Evolutionary conservation across 1,284 basidiomycete species (phyloP).

Genomic region (Fomitopsis pinicola): DNA sequence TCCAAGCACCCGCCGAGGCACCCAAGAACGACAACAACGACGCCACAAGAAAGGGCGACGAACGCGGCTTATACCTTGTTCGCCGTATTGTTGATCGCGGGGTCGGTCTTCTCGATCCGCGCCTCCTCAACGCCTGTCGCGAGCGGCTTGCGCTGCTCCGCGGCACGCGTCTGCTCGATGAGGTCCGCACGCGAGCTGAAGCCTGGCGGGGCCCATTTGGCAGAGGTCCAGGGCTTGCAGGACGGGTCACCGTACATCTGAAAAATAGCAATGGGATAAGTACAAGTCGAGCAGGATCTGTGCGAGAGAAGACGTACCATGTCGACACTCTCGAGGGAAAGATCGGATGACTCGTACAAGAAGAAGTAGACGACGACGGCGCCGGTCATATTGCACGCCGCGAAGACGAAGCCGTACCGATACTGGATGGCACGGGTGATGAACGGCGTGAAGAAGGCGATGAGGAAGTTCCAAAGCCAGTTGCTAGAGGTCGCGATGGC

Average conservation of each 20-base stretch:
- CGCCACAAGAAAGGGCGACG: not conserved
- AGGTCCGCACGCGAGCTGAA: conserved; percentile 40
- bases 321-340: conserved; percentile 71
- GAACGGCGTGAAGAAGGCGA: conserved; percentile 75
- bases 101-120: conserved; percentile 16
- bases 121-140: conserved; percentile 11
- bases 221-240: conserved; percentile 67
- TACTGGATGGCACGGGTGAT: conserved; percentile 54
- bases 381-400: conserved; percentile 55
- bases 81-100: not conserved
- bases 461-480: conserved; percentile 74
- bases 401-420: conserved; percentile 73
- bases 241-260: conserved; percentile 72
- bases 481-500: conserved; percentile 66
- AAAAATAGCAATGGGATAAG: not conserved
- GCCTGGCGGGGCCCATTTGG: conserved; percentile 51
- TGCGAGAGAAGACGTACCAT: conserved; percentile 30
- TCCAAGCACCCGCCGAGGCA: not conserved
- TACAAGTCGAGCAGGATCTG: not conserved
- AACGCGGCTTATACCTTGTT: not conserved
- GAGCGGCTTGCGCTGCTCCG: conserved; percentile 29
- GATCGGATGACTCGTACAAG: conserved; percentile 71
- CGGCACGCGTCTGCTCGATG: conserved; percentile 30
- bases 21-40: not conserved
- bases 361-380: conserved; percentile 71